Evolutionary conservation across 1,284 basidiomycete species (phyloP).

Genomic region (Boletus hoseneyae): DNA sequence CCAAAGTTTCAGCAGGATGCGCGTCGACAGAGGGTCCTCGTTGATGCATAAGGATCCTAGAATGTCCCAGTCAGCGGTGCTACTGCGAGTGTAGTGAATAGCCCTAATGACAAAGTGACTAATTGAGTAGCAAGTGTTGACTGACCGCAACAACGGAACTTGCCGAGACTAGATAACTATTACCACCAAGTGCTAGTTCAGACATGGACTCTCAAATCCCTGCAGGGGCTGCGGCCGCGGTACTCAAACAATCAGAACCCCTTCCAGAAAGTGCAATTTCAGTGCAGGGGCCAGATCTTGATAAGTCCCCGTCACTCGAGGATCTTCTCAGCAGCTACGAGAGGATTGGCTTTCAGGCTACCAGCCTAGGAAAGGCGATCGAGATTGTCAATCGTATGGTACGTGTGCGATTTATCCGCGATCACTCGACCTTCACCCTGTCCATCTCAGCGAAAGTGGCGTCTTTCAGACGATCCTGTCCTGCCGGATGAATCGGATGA

Average conservation of each 20-base stretch:
- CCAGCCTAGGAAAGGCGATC: slow-evolving; percentile 85
- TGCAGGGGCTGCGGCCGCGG: slow-evolving; percentile 60
- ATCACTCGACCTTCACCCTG: slow-evolving; percentile 7
- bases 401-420: slow-evolving; percentile 15
- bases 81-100: background rate
- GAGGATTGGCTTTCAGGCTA: slow-evolving; percentile 95
- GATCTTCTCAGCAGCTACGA: slow-evolving; percentile 79
- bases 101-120: background rate
- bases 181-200: background rate
- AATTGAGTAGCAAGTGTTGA: background rate
- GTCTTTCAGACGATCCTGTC: slow-evolving; percentile 77
- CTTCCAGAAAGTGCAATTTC: slow-evolving; percentile 70
- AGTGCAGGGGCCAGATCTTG: slow-evolving; percentile 88
- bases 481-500: slow-evolving; percentile 66
- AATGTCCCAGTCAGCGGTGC: background rate
- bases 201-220: slow-evolving; percentile 43
- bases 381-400: slow-evolving; percentile 92
- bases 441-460: slow-evolving; percentile 65
- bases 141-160: slow-evolving; percentile 19
- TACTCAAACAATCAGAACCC: slow-evolving; percentile 77
- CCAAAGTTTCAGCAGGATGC: slow-evolving; percentile 2
- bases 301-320: slow-evolving; percentile 64
- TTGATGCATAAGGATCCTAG: slow-evolving; percentile 17
- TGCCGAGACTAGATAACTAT: slow-evolving; percentile 18
- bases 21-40: slow-evolving; percentile 10